A percentile compares a stretch with the other conserved stretches of the same genome.
Conservation (phyloP, 2,329 filamentous ascomycete genomes). For the Pyrenophora graminea region DNA sequence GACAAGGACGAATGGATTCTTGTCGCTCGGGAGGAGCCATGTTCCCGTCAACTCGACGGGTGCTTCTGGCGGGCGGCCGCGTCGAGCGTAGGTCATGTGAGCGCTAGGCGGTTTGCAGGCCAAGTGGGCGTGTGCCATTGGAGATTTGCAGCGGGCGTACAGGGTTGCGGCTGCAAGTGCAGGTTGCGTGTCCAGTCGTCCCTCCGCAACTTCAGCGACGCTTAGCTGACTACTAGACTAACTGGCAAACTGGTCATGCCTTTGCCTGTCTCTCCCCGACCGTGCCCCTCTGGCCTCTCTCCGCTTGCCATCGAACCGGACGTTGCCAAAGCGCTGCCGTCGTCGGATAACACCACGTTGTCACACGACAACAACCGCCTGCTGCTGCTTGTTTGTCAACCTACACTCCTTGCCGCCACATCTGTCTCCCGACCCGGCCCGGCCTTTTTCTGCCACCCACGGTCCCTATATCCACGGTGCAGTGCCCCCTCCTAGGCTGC, state of each 20-base stretch:
- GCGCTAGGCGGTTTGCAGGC: conserved; percentile 19
- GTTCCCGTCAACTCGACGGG: conserved; percentile 19
- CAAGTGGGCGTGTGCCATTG: conserved; percentile 20
- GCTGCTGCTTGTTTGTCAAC: conserved; percentile 28
- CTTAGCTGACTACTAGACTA: conserved; percentile 37
- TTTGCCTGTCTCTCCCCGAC: conserved; percentile 38
- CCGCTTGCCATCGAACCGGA: conserved; percentile 25
- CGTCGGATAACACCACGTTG: conserved; percentile 32
- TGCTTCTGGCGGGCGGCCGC: conserved; percentile 22
- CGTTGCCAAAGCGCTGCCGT: conserved; percentile 28
- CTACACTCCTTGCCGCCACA: conserved; percentile 25
- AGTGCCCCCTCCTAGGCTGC: conserved; percentile 20
- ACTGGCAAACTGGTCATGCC: conserved; percentile 39
- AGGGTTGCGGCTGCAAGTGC: conserved; percentile 29
- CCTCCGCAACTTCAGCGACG: conserved; percentile 43
- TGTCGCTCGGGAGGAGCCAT: conserved; percentile 42
- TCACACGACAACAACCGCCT: conserved; percentile 25
- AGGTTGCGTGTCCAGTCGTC: conserved; percentile 39
- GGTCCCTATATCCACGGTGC: conserved; percentile 27
- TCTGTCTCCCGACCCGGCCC: conserved; percentile 30
- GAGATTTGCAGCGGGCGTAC: conserved; percentile 22
- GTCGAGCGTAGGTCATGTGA: conserved; percentile 35
- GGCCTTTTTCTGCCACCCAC: conserved; percentile 19
- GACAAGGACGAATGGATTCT: conserved; percentile 38
- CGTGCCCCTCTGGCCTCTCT: conserved; percentile 37